A percentile compares a stretch with the other conserved stretches of the same genome.
Evolutionary conservation across 371 early-diverging fungal species (phyloP).

Genomic region (Mucor lusitanicus): DNA sequence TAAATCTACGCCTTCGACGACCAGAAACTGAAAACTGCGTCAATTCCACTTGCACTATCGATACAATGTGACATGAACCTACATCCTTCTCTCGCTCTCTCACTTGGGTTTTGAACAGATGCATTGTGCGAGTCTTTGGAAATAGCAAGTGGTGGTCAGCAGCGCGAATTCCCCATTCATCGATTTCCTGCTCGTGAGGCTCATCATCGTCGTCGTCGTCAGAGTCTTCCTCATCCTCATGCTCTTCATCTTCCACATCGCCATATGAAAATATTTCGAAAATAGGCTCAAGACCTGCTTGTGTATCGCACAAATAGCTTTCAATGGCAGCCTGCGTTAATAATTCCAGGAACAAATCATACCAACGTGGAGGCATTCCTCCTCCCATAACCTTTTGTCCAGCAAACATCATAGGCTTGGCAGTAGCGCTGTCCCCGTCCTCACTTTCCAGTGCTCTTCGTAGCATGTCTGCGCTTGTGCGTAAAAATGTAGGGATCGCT

Average conservation of each 20-base stretch:
- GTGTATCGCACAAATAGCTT: slow-evolving; percentile 60
- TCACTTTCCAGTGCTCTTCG: slow-evolving; percentile 42
- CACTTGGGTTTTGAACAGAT: slow-evolving; percentile 47
- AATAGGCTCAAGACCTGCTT: slow-evolving; percentile 53
- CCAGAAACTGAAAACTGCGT: slow-evolving; percentile 36
- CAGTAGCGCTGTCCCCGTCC: slow-evolving; percentile 15
- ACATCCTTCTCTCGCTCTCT: slow-evolving; percentile 55
- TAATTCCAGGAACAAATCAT: slow-evolving; percentile 58
- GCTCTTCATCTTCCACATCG: slow-evolving; percentile 54
- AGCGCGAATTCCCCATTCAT: slow-evolving; percentile 44
- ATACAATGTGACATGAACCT: background rate
- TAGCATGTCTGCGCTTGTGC: slow-evolving; percentile 58
- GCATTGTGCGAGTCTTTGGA: slow-evolving; percentile 54
- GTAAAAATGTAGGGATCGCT: slow-evolving; percentile 59
- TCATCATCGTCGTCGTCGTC: slow-evolving; percentile 29
- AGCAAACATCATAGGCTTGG: slow-evolving; percentile 41
- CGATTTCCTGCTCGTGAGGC: slow-evolving; percentile 26
- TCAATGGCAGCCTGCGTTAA: slow-evolving; percentile 66
- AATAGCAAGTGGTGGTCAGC: slow-evolving; percentile 52
- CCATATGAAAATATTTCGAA: slow-evolving; percentile 65
- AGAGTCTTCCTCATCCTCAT: slow-evolving; percentile 25
- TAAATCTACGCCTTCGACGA: slow-evolving; percentile 35
- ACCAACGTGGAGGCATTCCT: slow-evolving; percentile 62
- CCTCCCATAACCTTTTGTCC: slow-evolving; percentile 56
- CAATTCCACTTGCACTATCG: background rate